Evolutionary conservation across 2,329 filamentous ascomycete genomes (phyloP).

Genomic region (Botrytis medusae): DNA sequence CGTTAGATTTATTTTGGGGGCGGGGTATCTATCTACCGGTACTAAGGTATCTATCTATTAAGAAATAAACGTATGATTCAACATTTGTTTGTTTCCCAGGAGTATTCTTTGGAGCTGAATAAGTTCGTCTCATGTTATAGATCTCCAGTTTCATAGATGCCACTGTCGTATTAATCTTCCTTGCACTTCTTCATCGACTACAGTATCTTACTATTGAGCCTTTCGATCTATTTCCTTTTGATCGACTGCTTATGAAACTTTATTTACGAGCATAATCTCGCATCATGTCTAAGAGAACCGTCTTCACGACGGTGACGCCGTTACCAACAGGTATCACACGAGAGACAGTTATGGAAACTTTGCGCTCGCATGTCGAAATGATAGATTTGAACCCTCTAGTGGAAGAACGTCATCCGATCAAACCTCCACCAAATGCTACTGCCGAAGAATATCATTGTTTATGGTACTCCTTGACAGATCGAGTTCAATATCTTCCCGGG

Average conservation of each 20-base stretch:
- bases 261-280: background rate
- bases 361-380: constrained; percentile 79
- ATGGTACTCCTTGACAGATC: constrained; percentile 81
- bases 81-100: constrained; percentile 1
- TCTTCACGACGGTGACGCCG: constrained; percentile 77
- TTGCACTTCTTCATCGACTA: background rate
- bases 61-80: background rate
- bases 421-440: constrained; percentile 63
- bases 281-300: constrained; percentile 44
- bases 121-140: background rate
- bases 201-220: background rate
- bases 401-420: constrained; percentile 66
- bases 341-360: constrained; percentile 68
- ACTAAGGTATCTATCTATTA: background rate
- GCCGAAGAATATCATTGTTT: constrained; percentile 69
- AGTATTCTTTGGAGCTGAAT: background rate
- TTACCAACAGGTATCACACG: constrained; percentile 68
- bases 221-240: background rate
- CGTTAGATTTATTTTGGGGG: background rate
- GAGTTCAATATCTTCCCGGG: constrained; percentile 72
- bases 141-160: constrained; percentile 4
- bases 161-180: background rate
- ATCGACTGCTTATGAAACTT: background rate
- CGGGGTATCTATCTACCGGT: background rate
- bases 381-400: constrained; percentile 67